phyloP scores from a whole-genome alignment of 805 yeast species.

The Kuraishia capsulata region DNA sequence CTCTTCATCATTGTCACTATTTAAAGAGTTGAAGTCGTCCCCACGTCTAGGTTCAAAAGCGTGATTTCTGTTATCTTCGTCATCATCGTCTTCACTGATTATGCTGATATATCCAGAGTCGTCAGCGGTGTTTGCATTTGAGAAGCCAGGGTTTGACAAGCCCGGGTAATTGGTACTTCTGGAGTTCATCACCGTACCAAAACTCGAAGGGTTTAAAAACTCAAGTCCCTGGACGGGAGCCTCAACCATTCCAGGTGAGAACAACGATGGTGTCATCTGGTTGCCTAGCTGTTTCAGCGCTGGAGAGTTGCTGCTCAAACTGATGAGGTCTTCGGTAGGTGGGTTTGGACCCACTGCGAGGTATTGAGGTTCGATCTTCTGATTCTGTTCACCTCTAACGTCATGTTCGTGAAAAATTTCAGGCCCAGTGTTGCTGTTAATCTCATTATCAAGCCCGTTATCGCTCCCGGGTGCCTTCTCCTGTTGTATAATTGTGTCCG shows the following conservation, averaged over 20 bases:
- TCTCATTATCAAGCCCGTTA: background rate
- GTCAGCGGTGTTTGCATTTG: background rate
- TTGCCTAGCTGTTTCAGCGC: background rate
- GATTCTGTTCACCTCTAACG: no score
- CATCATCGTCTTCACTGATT: background rate
- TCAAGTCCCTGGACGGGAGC: background rate
- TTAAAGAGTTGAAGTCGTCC: background rate
- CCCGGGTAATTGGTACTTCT: background rate
- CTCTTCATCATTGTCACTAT: background rate
- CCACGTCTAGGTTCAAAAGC: no score
- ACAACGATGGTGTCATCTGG: slow-evolving; percentile 17
- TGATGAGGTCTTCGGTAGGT: slow-evolving; percentile 1
- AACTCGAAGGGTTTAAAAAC: slow-evolving; percentile 1
- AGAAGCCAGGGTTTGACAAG: background rate
- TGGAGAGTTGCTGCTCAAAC: background rate
- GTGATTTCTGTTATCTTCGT: background rate
- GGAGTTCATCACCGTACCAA: background rate
- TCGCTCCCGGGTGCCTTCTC: background rate
- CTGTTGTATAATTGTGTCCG: slow-evolving; percentile 6
- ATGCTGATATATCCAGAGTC: background rate
- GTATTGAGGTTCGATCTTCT: background rate
- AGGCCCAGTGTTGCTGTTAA: no score
- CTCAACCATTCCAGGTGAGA: slow-evolving; percentile 18
- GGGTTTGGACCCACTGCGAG: background rate
- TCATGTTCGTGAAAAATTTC: no score